Evolutionary conservation across 345 rosid species (phyloP).

Genomic region (Limnanthes douglasii): DNA sequence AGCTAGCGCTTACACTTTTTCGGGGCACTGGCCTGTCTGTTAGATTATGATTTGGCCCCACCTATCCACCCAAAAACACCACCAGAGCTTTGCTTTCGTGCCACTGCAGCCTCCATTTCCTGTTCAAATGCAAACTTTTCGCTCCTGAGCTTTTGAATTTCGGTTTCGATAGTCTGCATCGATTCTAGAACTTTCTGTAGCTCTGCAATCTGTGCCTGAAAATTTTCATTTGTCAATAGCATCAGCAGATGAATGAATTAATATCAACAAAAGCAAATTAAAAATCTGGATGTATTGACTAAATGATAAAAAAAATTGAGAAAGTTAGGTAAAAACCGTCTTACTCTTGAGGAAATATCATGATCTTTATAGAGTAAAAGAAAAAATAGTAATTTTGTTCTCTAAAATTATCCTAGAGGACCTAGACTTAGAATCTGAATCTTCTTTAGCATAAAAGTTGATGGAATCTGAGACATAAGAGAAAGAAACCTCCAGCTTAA

Average conservation of each 20-base stretch:
- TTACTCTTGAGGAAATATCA: too few species aligned
- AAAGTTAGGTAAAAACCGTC: too few species aligned
- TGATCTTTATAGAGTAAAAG: too few species aligned
- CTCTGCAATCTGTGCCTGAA: slow-evolving; percentile 84
- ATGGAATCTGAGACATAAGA: slow-evolving; percentile 3
- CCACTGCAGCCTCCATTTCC: slow-evolving; percentile 40
- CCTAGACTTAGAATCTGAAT: too few species aligned
- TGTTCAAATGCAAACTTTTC: slow-evolving; percentile 55
- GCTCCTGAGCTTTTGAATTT: slow-evolving; percentile 68
- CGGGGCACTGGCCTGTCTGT: too few species aligned
- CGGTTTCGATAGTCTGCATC: slow-evolving; percentile 51
- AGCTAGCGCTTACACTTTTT: too few species aligned
- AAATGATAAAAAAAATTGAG: too few species aligned
- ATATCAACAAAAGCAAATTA: not conserved
- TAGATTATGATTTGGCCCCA: too few species aligned
- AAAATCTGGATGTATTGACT: too few species aligned
- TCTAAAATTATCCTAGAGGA: too few species aligned
- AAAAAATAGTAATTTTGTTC: too few species aligned
- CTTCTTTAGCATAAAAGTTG: too few species aligned
- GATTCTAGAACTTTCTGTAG: slow-evolving; percentile 76
- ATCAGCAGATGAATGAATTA: not conserved
- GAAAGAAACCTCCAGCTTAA: slow-evolving; percentile 67
- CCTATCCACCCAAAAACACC: slow-evolving; percentile 75
- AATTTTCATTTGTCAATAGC: slow-evolving; percentile 5
- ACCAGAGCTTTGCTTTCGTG: slow-evolving; percentile 62